phyloP scores from a whole-genome alignment of 1,139 yeast species.

The Debaryomycetaceae sp. region DNA sequence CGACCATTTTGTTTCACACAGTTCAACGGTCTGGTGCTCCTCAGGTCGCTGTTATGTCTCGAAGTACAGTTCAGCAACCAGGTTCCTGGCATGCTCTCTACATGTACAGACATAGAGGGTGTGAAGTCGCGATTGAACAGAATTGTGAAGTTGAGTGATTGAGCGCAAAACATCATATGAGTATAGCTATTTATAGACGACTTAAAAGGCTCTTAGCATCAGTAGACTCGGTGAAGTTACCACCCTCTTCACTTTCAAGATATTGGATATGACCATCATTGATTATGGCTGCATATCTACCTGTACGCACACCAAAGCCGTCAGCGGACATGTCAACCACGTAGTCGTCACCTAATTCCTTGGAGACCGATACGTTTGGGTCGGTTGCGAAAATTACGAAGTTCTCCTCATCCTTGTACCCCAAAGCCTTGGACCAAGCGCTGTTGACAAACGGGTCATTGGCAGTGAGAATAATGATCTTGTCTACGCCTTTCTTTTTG shows the following conservation, averaged over 20 bases:
- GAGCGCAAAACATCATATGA: no score
- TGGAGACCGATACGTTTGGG: constrained; percentile 60
- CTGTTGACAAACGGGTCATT: constrained; percentile 79
- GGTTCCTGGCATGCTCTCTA: no score
- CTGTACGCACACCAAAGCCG: constrained; percentile 66
- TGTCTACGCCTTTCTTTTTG: constrained; percentile 67
- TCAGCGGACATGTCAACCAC: constrained; percentile 45
- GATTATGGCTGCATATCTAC: constrained; percentile 69
- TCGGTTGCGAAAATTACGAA: constrained; percentile 69
- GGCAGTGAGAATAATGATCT: constrained; percentile 67
- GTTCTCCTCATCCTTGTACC: constrained; percentile 44
- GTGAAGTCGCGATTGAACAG: no score
- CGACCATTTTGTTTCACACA: background rate
- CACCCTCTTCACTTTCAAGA: constrained; percentile 60
- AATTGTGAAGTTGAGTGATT: no score
- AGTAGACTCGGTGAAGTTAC: constrained; percentile 56
- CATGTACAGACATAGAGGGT: no score
- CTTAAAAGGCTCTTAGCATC: constrained; percentile 54
- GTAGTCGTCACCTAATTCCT: constrained; percentile 56
- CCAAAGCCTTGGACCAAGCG: constrained; percentile 80
- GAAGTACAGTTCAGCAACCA: no score
- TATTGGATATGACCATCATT: constrained; percentile 60
- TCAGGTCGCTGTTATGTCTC: no score
- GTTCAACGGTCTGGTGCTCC: no score
- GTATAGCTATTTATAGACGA: constrained; percentile 12